Evolutionary conservation across 148 eudicot species (phyloP).

Genomic region (Gaultheria prostrata): DNA sequence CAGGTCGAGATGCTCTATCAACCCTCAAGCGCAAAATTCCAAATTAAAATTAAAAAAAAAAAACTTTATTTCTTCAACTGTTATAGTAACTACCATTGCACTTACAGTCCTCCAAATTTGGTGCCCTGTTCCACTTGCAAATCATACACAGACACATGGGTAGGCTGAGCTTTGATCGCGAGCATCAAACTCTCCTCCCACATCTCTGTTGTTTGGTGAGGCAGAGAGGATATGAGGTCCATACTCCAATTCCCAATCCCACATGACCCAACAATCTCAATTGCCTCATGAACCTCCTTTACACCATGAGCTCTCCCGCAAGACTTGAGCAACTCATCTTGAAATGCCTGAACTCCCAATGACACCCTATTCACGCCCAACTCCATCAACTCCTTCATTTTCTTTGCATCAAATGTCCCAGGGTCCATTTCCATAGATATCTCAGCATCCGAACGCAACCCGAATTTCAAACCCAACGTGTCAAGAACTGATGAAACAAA

Average conservation of each 20-base stretch:
- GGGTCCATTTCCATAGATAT: conserved; percentile 98
- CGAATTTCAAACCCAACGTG: conserved; percentile 47
- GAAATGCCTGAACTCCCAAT: conserved; percentile 92
- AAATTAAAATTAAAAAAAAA: not conserved
- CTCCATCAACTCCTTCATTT: conserved; percentile 50
- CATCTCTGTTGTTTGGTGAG: conserved; percentile 80
- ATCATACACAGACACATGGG: conserved; percentile 88
- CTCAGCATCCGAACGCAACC: conserved; percentile 61
- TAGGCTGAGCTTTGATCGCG: conserved; percentile 60
- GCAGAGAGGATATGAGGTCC: conserved; percentile 93
- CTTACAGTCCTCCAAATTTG: conserved; percentile 83
- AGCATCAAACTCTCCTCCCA: conserved; percentile 86
- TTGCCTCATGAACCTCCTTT: conserved; percentile 68
- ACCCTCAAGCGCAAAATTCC: not conserved
- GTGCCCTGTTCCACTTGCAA: conserved; percentile 91
- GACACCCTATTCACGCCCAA: conserved; percentile 93
- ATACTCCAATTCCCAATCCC: conserved; percentile 86
- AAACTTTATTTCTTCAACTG: not conserved
- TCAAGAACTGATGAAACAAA: conserved; percentile 62
- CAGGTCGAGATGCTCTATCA: not conserved
- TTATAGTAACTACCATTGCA: conserved; percentile 14
- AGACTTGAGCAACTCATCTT: conserved; percentile 72
- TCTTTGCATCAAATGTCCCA: conserved; percentile 69
- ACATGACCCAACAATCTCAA: conserved; percentile 61
- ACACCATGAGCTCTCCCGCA: conserved; percentile 97